Evolutionary conservation across 1,284 basidiomycete species (phyloP), one percentile per base, ranked within the genome.

Genomic region (Cystobasidium slooffiae): DNA sequence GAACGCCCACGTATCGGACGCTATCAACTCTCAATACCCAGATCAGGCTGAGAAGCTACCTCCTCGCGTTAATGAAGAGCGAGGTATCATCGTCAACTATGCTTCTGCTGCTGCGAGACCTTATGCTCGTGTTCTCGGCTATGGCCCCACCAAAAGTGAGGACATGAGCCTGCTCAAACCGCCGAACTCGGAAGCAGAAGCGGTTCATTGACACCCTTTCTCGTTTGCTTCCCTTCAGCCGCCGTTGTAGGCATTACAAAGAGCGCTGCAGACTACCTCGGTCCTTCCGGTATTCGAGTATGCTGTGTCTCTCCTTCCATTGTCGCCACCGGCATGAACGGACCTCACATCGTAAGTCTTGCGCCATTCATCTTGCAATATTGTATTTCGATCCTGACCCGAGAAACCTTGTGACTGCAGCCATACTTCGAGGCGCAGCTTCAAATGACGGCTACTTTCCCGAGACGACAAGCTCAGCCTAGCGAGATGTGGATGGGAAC

Each of bases 61-160:
- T 14, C 51, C 53, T 9, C 46, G 67, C 18, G 76, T 77, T 39
- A 77, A 81, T 62, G 81, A 82, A 65, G 81, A 82, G 75, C 76
- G 81, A 16, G 81, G 81, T 41, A 77, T 82, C 65, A 82, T 82
- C 62, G 76, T 82, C 79, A 82, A 82, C 78, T 80, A 82, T 72
- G 81, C 81, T 20, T 79, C 78, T n/a, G 78, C 74, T 7, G 81
- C 81, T 3, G 81, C 79, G 16, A 77, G 78, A 63, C 78, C 78
- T 0, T 80, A 81, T 63, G 80, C 81, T 16, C 78, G 81, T 43
- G 77, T 78, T n/a, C 75, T 82, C 39, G 76, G 76, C 0, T 82
- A 82, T 56, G 80, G 80, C 1, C 81, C 81, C 1, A 80, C 80
- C 18, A 82, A 82, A 75, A 65, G 63, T 65, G 43, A 51, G 63